Evolutionary conservation across 805 yeast genomes (phyloP).

Genomic region (Candida khao-thaluensis): DNA sequence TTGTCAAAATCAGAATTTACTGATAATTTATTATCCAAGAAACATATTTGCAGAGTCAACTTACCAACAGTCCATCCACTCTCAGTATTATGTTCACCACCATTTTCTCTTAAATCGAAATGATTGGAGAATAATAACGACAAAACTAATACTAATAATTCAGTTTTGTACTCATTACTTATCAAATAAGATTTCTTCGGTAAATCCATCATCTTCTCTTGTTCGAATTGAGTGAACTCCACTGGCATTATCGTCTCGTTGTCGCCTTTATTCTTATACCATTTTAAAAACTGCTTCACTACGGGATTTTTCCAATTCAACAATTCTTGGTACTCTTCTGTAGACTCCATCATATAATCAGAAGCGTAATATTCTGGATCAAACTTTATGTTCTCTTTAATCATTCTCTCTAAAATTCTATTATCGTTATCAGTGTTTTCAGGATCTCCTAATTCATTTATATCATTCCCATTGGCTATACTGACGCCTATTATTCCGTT

Average conservation of each 20-base stretch:
- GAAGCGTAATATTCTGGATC: constrained; percentile 89
- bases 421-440: constrained; percentile 61
- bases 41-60: constrained; percentile 72
- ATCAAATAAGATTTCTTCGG: constrained; percentile 64
- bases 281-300: constrained; percentile 42
- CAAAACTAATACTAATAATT: constrained; percentile 61
- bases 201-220: constrained; percentile 63
- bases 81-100: constrained; percentile 72
- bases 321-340: constrained; percentile 43
- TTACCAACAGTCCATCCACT: constrained; percentile 95
- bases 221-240: constrained; percentile 59
- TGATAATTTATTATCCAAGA: constrained; percentile 60
- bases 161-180: constrained; percentile 45
- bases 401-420: constrained; percentile 63
- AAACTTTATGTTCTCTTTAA: constrained; percentile 69
- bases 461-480: constrained; percentile 79
- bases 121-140: constrained; percentile 69
- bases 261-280: constrained; percentile 42
- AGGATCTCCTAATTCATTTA: constrained; percentile 82
- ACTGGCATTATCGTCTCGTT: constrained; percentile 37
- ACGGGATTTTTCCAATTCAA: constrained; percentile 55
- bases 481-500: constrained; percentile 63
- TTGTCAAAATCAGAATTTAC: constrained; percentile 18
- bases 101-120: constrained; percentile 74
- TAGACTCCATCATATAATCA: constrained; percentile 68